A percentile compares a stretch with the other conserved stretches of the same genome.
phyloP scores from a whole-genome alignment of 2,329 filamentous ascomycete genomes.

The Fusarium succisae region DNA sequence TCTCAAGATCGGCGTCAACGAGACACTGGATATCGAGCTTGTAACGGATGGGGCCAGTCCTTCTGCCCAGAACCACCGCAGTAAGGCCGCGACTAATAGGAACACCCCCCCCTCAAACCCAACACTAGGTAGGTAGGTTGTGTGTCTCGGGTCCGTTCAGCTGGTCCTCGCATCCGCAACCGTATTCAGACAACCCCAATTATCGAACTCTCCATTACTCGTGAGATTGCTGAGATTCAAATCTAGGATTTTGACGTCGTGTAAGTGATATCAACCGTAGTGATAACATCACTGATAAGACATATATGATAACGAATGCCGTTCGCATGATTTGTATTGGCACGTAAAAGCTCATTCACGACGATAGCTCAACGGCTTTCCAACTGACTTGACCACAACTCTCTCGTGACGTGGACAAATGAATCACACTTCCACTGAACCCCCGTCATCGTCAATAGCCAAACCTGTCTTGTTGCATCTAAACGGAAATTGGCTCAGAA shows the following conservation, averaged over 20 bases:
- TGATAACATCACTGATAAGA: neutral
- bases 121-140: neutral
- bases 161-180: slow-evolving; percentile 24
- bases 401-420: slow-evolving; percentile 3
- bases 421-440: neutral
- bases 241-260: slow-evolving; percentile 3
- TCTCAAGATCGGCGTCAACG: slow-evolving; percentile 44
- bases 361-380: neutral
- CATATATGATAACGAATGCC: neutral
- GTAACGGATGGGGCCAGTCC: slow-evolving; percentile 33
- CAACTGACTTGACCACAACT: neutral
- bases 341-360: neutral
- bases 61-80: slow-evolving; percentile 39
- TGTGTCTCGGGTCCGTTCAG: slow-evolving; percentile 23
- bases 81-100: slow-evolving; percentile 42
- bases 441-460: slow-evolving; percentile 1
- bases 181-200: slow-evolving; percentile 29
- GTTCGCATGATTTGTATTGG: neutral
- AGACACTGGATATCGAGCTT: slow-evolving; percentile 42
- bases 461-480: neutral
- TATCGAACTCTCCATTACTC: slow-evolving; percentile 27
- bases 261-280: slow-evolving; percentile 2
- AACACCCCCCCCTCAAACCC: slow-evolving; percentile 21
- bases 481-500: too few species aligned
- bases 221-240: slow-evolving; percentile 12